A percentile compares a stretch with the other conserved stretches of the same genome.
Evolutionary conservation across 1,284 basidiomycete genomes (phyloP).

Genomic region (Cutaneotrichosporon daszewskae): DNA sequence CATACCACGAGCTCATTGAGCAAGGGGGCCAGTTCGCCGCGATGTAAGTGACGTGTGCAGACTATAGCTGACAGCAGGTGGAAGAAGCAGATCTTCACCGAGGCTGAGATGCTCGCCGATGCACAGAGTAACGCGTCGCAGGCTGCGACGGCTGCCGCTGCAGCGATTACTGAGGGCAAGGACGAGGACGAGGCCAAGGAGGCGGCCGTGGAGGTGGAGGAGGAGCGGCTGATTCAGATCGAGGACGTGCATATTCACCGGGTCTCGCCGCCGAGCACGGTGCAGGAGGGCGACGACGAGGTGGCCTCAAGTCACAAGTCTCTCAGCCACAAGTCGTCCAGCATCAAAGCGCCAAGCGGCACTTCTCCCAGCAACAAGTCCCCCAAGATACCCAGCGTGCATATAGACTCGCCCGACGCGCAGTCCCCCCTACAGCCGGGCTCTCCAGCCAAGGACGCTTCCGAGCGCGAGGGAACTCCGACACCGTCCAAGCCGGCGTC

Average conservation of each 20-base stretch:
- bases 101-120: slow-evolving; percentile 36
- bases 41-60: slow-evolving; percentile 27
- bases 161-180: neutral
- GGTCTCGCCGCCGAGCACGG: slow-evolving; percentile 10
- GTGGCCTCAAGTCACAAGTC: neutral
- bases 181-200: neutral
- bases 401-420: too few relatives aligned
- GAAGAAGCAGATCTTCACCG: slow-evolving; percentile 44
- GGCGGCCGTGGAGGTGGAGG: neutral
- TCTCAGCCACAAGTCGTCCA: too few relatives aligned
- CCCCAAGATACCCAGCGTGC: too few relatives aligned
- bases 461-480: too few relatives aligned
- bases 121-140: slow-evolving; percentile 5
- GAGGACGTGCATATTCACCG: slow-evolving; percentile 6
- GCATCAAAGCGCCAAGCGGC: too few relatives aligned
- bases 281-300: slow-evolving; percentile 9
- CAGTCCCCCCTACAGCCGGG: too few relatives aligned
- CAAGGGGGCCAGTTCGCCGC: slow-evolving; percentile 47
- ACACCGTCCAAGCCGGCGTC: too few relatives aligned
- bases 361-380: too few relatives aligned
- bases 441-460: too few relatives aligned
- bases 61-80: slow-evolving; percentile 30
- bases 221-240: too few relatives aligned
- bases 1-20: slow-evolving; percentile 72
- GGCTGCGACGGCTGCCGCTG: too few relatives aligned